Base-by-base conservation (phyloP, 257 asterid genomes). In the Nicotiana tomentosiformis region DNA sequence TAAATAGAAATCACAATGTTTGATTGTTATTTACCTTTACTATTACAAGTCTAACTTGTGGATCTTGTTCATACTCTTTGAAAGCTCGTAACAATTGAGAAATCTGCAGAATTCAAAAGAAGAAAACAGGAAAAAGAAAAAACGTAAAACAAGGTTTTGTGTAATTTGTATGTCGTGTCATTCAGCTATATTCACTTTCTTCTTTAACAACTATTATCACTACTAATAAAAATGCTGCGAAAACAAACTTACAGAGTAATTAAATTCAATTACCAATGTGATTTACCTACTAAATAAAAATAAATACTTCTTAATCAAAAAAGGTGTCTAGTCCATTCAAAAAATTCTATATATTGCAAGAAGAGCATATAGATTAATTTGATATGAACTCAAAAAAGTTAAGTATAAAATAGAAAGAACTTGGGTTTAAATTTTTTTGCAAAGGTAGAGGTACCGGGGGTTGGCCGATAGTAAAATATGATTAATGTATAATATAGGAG, bases 11-110 rank as follows among this genome's bases (percentile, higher is more conserved):
- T 67, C 51, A 16, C 51, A 14, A 33, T 33, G 29, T 43, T 43
- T 70, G 58, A 56, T n/a, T 70, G 29, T 70, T 39, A 10, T 33
- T 60, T 82, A 82, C 84, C 84, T 82, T 82, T 7, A 82, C 35
- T 2, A 72, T 66, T 37, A 72, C 81, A 39, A 64, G 53, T 32
- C 26, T 72, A 55, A 82, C 60, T 82, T 70, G 43, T 8, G 76
- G 64, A 39, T 72, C 81, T 23, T 56, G 16, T 51, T 82, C 81
- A 23, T 11, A 60, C 37, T 56, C 74, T 43, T 72, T 11, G 37
- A 82, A 61, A 82, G 81, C 49, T 32, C 37, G 49, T 60, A 69
- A 58, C 84, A 82, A 14, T 46, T 70, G 55, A 58, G 29, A 9
- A 32, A 82, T 51, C 84, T 82, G 76, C 33, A 60, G 18, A 82